Percentiles rank a stretch among this genome's conserved stretches.
Evolutionary conservation across 176 grass and related monocot genomes (phyloP).

Genomic region (Cenchrus purpureus): DNA sequence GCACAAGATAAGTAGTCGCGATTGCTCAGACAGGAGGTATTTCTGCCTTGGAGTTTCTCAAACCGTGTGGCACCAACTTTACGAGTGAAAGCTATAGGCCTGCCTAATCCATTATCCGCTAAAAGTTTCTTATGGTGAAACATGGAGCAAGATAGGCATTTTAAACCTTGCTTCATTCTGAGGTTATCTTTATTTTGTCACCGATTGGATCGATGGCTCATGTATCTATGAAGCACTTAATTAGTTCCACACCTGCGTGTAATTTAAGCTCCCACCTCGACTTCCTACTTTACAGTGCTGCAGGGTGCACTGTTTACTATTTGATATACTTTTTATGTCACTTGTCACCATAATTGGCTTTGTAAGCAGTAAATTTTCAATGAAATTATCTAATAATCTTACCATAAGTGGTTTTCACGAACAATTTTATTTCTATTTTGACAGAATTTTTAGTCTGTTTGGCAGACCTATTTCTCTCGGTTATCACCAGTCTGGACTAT

Average conservation of each 20-base stretch:
- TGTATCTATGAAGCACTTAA: neutral
- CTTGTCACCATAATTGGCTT: conserved; percentile 14
- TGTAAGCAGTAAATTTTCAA: neutral
- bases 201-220: neutral
- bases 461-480: neutral
- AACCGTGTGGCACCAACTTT: conserved; percentile 32
- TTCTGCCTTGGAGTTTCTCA: neutral
- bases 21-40: conserved; percentile 27
- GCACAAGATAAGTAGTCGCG: neutral
- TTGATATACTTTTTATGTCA: conserved; percentile 12
- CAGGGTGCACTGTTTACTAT: neutral
- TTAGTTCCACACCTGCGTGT: neutral
- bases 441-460: conserved; percentile 13
- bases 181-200: conserved; percentile 7
- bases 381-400: neutral
- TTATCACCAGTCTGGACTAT: no score
- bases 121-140: neutral
- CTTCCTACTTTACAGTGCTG: conserved; percentile 15
- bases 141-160: conserved; percentile 25
- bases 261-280: neutral
- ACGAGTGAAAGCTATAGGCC: conserved; percentile 27
- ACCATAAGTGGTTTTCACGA: neutral
- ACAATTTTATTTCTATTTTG: conserved; percentile 2
- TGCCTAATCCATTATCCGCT: conserved; percentile 10
- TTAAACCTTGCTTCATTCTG: neutral